phyloP scores from a whole-genome alignment of 345 rosid species.

The Salix exigua region DNA sequence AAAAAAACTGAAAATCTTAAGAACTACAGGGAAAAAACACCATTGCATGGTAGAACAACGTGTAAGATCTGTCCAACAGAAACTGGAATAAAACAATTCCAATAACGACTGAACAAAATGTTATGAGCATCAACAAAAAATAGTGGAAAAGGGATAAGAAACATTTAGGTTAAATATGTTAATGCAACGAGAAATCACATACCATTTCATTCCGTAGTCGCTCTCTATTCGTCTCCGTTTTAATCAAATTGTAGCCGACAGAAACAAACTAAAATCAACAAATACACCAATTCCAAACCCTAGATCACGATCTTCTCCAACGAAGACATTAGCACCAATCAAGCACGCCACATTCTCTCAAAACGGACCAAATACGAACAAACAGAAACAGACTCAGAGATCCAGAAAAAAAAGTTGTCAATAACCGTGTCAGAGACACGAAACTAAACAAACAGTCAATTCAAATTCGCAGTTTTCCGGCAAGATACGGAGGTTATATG shows the following conservation, averaged over 20 bases:
- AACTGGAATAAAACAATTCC: constrained; percentile 10
- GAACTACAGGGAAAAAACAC: neutral
- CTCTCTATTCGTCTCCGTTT: constrained; percentile 58
- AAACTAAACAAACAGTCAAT: neutral
- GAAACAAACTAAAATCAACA: constrained; percentile 13
- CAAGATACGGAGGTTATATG: neutral
- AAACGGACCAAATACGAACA: constrained; percentile 33
- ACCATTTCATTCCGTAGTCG: constrained; percentile 89
- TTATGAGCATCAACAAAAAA: neutral
- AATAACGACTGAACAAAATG: constrained; percentile 3
- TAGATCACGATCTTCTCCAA: constrained; percentile 61
- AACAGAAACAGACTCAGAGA: constrained; percentile 53
- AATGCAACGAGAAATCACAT: constrained; percentile 17
- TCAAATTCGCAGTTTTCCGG: constrained; percentile 9
- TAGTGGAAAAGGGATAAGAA: neutral
- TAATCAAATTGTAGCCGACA: constrained; percentile 11
- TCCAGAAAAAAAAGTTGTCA: constrained; percentile 39
- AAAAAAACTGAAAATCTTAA: neutral
- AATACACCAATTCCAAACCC: constrained; percentile 46
- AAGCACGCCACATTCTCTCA: constrained; percentile 65
- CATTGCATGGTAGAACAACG: constrained; percentile 16
- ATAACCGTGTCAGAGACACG: constrained; percentile 20
- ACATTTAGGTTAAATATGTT: neutral
- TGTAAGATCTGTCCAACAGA: constrained; percentile 18
- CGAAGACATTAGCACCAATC: constrained; percentile 29